phyloP scores from a whole-genome alignment of 768 basidiomycete genomes.

The Mrakia hoshinonis region DNA sequence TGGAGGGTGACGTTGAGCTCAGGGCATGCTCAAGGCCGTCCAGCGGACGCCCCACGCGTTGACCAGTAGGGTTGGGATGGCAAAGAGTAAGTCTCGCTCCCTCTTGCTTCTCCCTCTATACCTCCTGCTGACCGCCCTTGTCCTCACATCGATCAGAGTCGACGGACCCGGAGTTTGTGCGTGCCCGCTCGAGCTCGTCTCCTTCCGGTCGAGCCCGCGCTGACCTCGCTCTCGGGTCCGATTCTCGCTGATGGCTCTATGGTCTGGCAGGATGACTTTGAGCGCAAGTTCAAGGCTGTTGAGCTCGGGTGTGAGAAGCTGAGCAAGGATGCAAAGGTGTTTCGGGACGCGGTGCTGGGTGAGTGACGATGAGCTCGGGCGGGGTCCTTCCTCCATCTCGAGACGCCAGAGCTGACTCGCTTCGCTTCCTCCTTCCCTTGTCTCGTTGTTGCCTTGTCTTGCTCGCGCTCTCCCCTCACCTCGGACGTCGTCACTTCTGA shows the following conservation, averaged over 20 bases:
- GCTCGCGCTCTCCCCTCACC: too few species aligned
- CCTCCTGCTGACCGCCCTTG: constrained; percentile 20
- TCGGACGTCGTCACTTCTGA: background rate
- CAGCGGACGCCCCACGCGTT: constrained; percentile 81
- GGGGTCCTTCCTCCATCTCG: too few species aligned
- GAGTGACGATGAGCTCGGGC: too few species aligned
- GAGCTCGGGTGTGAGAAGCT: constrained; percentile 80
- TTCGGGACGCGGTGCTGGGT: constrained; percentile 73
- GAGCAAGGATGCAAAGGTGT: constrained; percentile 81
- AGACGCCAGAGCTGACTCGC: too few species aligned
- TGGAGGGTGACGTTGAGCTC: background rate
- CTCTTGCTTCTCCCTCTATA: background rate
- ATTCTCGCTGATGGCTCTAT: background rate
- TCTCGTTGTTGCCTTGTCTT: too few species aligned
- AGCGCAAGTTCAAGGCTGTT: constrained; percentile 63
- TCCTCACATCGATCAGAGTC: constrained; percentile 7
- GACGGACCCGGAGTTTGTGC: constrained; percentile 12
- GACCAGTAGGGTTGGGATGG: constrained; percentile 76
- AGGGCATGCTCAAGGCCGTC: constrained; percentile 15
- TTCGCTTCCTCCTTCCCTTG: too few species aligned
- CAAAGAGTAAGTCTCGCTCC: constrained; percentile 63
- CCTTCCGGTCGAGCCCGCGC: background rate
- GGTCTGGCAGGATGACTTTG: constrained; percentile 34
- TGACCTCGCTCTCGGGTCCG: background rate
- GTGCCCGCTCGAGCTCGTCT: constrained; percentile 1